phyloP scores from a whole-genome alignment of 805 yeast species.

The Wickerhamiella azymoides region DNA sequence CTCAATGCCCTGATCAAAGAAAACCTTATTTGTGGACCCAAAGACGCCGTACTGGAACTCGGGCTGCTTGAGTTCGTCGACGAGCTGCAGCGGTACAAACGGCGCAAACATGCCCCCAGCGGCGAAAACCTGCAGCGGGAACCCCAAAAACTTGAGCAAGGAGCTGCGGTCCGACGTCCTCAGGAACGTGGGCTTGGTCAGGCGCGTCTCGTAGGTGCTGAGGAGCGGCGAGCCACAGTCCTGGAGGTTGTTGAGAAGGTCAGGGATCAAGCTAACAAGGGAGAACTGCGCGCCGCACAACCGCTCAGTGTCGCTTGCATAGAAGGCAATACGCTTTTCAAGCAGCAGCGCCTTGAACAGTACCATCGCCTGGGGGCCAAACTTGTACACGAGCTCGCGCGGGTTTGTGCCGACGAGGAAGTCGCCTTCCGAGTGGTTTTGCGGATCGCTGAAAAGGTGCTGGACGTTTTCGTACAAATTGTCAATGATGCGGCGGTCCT shows the following conservation, averaged over 20 bases:
- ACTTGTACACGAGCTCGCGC: constrained; percentile 44
- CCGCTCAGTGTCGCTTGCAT: constrained; percentile 64
- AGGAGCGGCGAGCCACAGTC: constrained; percentile 71
- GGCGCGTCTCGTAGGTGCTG: constrained; percentile 36
- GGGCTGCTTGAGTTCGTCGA: constrained; percentile 50
- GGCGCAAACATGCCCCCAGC: constrained; percentile 84
- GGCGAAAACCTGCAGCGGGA: constrained; percentile 77
- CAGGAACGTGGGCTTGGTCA: constrained; percentile 50
- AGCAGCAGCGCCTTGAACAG: constrained; percentile 65
- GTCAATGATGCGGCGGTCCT: constrained; percentile 52
- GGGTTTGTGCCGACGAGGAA: constrained; percentile 62
- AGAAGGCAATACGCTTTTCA: constrained; percentile 62
- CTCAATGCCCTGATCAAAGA: constrained; percentile 48
- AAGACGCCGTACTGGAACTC: constrained; percentile 53
- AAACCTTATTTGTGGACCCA: constrained; percentile 78
- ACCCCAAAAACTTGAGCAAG: constrained; percentile 64
- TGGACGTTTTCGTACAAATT: constrained; percentile 50
- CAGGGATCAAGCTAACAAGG: constrained; percentile 70
- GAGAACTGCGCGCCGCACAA: constrained; percentile 76
- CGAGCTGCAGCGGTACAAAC: constrained; percentile 84
- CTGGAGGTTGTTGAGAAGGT: constrained; percentile 53
- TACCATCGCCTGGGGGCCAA: constrained; percentile 45
- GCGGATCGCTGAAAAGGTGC: constrained; percentile 22
- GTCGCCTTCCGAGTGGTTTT: constrained; percentile 37
- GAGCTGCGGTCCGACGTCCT: constrained; percentile 69